Percentiles rank a stretch among this genome's conserved stretches.
These are phyloP conservation scores for Raffaelea albimanens DNA, from an alignment of 2,329 filamentous ascomycete species.

Conservation along the genomic window DNA sequence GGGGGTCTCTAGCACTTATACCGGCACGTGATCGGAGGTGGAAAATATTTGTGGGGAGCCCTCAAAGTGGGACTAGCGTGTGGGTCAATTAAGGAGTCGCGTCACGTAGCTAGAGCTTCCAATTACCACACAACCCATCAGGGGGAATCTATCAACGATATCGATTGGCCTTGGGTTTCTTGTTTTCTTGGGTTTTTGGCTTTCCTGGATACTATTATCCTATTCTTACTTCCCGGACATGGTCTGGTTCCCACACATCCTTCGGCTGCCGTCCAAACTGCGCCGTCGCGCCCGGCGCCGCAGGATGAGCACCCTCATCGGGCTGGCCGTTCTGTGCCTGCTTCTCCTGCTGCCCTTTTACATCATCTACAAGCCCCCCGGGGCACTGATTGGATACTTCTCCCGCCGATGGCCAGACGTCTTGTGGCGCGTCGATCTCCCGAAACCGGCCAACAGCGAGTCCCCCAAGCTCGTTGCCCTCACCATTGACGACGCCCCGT, in stretches of 20 bases:
- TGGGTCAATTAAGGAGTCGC: no score
- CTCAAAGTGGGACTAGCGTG: no score
- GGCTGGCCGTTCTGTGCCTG: conserved; percentile 28
- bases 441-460: conserved; percentile 9
- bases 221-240: conserved; percentile 4
- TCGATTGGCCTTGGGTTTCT: no score
- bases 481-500: conserved; percentile 82
- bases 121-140: no score
- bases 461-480: conserved; percentile 64
- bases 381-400: conserved; percentile 60
- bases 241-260: conserved; percentile 29
- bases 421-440: conserved; percentile 55
- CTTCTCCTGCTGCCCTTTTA: conserved; percentile 42
- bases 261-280: conserved; percentile 46
- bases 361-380: conserved; percentile 72
- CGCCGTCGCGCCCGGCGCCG: conserved; percentile 48
- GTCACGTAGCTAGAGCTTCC: no score
- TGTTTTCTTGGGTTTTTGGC: no score
- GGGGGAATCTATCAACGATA: no score
- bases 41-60: no score
- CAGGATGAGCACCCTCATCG: conserved; percentile 45
- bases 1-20: no score
- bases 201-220: no score
- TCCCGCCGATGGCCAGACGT: conserved; percentile 67
- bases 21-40: no score